Evolutionary conservation across 1,284 basidiomycete genomes (phyloP).

Genomic region (Trichosporon asahii): DNA sequence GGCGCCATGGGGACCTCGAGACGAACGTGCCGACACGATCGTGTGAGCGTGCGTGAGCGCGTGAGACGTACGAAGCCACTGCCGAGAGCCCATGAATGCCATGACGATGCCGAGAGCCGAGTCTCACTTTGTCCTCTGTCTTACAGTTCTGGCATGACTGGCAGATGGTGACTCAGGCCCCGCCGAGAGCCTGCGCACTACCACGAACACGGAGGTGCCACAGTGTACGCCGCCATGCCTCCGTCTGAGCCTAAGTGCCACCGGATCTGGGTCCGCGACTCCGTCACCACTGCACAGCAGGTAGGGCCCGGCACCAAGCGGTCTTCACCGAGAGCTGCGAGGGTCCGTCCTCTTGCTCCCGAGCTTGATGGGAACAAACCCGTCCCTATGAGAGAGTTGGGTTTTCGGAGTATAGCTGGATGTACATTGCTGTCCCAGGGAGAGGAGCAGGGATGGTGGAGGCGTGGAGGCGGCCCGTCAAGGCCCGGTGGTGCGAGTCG

Average conservation of each 20-base stretch:
- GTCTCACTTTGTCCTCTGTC: too few relatives aligned
- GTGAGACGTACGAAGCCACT: not conserved
- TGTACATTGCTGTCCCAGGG: not conserved
- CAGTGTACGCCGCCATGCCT: not conserved
- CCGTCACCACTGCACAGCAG: not conserved
- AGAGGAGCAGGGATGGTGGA: not conserved
- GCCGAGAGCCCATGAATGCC: not conserved
- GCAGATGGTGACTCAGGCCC: not conserved
- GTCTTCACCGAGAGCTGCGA: too few relatives aligned
- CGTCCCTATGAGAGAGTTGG: too few relatives aligned
- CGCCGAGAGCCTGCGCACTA: not conserved
- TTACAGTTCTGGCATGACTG: too few relatives aligned
- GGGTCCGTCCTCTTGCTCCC: too few relatives aligned
- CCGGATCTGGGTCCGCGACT: not conserved
- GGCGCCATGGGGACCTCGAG: not conserved
- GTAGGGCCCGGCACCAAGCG: not conserved
- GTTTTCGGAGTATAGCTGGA: not conserved
- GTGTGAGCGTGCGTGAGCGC: not conserved
- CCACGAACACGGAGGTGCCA: not conserved
- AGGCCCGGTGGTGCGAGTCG: not conserved
- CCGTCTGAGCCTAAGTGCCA: not conserved
- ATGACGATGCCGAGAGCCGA: not conserved
- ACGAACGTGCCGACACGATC: not conserved
- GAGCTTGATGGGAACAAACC: not conserved
- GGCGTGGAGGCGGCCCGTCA: too few relatives aligned